These are phyloP conservation scores for Xylaria bambusicola DNA, from an alignment of 495 filamentous ascomycete genomes.

Conservation along the genomic window DNA sequence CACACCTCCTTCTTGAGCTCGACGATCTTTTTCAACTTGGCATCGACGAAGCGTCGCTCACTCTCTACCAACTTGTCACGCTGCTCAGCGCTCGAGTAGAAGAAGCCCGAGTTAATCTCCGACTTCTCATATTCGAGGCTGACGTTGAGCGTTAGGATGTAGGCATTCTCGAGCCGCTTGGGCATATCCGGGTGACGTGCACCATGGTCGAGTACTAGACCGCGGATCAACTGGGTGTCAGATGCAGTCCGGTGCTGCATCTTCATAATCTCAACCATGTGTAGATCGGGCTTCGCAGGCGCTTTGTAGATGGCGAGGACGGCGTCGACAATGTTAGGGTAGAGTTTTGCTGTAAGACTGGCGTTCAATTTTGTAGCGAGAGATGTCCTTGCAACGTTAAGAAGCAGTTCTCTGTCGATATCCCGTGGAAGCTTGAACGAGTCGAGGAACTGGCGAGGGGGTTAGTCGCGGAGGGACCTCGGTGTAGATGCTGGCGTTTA, in stretches of 20 bases:
- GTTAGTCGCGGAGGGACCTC: neutral
- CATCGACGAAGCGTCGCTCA: conserved; percentile 92
- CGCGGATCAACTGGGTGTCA: conserved; percentile 93
- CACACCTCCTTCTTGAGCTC: conserved; percentile 98
- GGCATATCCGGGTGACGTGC: conserved; percentile 98
- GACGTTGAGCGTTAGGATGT: conserved; percentile 93
- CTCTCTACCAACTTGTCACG: conserved; percentile 97
- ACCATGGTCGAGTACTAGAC: conserved; percentile 92
- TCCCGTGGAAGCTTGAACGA: conserved; percentile 84
- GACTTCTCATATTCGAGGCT: conserved; percentile 98
- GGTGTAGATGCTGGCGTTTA: conserved; percentile 31
- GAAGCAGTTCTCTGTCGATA: conserved; percentile 89
- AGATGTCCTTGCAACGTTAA: conserved; percentile 92
- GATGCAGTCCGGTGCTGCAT: conserved; percentile 98
- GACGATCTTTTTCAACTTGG: conserved; percentile 96
- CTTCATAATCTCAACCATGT: conserved; percentile 99
- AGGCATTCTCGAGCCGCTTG: conserved; percentile 91
- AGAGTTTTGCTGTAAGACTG: conserved; percentile 85
- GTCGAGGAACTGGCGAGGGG: conserved; percentile 75
- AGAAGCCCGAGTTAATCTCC: conserved; percentile 98
- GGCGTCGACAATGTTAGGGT: conserved; percentile 91
- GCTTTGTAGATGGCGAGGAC: conserved; percentile 90
- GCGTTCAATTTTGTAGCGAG: conserved; percentile 91
- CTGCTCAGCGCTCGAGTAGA: conserved; percentile 96
- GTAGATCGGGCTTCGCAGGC: conserved; percentile 89